Percentiles rank a stretch among this genome's conserved stretches.
phyloP scores from a whole-genome alignment of 2,329 filamentous ascomycete species.

The Exophiala calicioides region DNA sequence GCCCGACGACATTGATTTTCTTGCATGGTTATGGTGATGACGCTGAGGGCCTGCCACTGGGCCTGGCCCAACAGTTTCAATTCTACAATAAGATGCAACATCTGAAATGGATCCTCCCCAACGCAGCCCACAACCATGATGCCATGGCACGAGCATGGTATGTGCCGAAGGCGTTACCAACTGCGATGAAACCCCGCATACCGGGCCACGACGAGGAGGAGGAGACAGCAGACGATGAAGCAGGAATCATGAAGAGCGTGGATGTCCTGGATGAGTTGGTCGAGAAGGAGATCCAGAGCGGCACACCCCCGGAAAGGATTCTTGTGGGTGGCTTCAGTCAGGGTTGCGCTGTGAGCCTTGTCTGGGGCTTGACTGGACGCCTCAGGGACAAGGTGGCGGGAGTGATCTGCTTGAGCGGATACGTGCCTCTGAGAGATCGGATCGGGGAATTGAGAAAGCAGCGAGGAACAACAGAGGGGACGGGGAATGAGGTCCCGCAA shows the following conservation, averaged over 20 bases:
- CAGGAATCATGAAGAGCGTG: slow-evolving; percentile 44
- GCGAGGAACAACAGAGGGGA: slow-evolving; percentile 28
- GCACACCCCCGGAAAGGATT: slow-evolving; percentile 45
- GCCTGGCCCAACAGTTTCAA: slow-evolving; percentile 51
- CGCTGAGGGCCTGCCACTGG: slow-evolving; percentile 47
- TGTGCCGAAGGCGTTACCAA: slow-evolving; percentile 49
- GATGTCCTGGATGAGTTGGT: slow-evolving; percentile 46
- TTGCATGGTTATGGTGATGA: slow-evolving; percentile 52
- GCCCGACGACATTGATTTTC: slow-evolving; percentile 30
- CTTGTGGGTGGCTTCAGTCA: slow-evolving; percentile 53
- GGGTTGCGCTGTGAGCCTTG: slow-evolving; percentile 48
- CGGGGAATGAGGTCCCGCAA: slow-evolving; percentile 15
- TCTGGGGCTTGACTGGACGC: slow-evolving; percentile 45
- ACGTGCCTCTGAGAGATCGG: slow-evolving; percentile 46
- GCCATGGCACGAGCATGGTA: slow-evolving; percentile 43
- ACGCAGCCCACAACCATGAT: slow-evolving; percentile 50
- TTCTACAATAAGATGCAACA: slow-evolving; percentile 50
- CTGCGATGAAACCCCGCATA: slow-evolving; percentile 42
- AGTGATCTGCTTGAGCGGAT: slow-evolving; percentile 50
- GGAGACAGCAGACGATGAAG: slow-evolving; percentile 48
- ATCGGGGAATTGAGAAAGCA: slow-evolving; percentile 43
- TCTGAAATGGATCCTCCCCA: slow-evolving; percentile 54
- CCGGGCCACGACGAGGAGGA: slow-evolving; percentile 45
- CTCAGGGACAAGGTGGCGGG: slow-evolving; percentile 37
- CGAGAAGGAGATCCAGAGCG: slow-evolving; percentile 43